Base-by-base conservation (phyloP, 108 stramenopile genomes). In the Nitzschia sp. region DNA sequence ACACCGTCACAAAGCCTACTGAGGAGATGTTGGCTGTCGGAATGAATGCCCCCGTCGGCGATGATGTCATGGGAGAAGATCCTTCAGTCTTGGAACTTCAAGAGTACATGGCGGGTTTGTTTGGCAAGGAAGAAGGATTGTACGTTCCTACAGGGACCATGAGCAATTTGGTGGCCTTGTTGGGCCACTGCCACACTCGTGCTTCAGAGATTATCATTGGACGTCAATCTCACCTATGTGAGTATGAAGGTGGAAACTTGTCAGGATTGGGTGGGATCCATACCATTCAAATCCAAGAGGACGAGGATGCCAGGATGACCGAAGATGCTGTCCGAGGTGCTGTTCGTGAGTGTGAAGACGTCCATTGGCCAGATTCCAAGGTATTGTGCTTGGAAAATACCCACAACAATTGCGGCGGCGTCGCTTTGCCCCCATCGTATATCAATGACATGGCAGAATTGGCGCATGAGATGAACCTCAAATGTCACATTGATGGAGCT, bases 31-130 rank as follows among this genome's bases (percentile, higher is more conserved):
- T 84, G 14, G 42, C 67, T 40, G 73, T 80, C 8, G 87, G 84
- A 53, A 57, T 80, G 12, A 63, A 43, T 29, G 97, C 98, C 40
- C 69, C 76, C 10, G 72, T 90, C 0, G 98, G 98, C 12, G 97
- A 99, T 66, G 98, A 99, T 66, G 98, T 98, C 34, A 83, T 96
- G 70, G 89, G 92, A 37, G 98, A 98, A 69, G 98, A 99, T 71
- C 96, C 96, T 0, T 97, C 98, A 3, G 82, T 98, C 5, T 63
- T 72, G 20, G 73, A 90, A 65, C 70, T 99, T 10, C 91, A 98
- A 77, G 65, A 51, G 34, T 79, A 85, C 54, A 84, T 85, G 29
- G 98, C 97, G 19, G 79, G 90, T 46, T 41, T 97, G 69, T 83
- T 97, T 50, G 93, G 92, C 39, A 97, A 97, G 55, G 89, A 96